A percentile compares a stretch with the other conserved stretches of the same genome.
Evolutionary conservation across 2,329 filamentous ascomycete species (phyloP).

Genomic region (Sporothrix inflata): DNA sequence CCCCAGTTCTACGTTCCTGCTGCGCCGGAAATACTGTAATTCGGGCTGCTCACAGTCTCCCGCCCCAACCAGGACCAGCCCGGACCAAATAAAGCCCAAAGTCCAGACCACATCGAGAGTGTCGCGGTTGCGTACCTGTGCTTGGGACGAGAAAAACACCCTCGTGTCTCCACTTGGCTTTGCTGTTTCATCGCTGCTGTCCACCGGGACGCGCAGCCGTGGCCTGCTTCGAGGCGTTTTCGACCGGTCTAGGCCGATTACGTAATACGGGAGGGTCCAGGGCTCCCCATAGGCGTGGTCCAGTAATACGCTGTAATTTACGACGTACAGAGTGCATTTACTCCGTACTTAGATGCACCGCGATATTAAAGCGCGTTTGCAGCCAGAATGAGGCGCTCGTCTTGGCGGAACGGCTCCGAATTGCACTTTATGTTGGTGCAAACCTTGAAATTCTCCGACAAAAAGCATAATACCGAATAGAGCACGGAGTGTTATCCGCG

Average conservation of each 20-base stretch:
- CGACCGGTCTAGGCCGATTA: constrained; percentile 25
- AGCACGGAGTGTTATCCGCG: not conserved
- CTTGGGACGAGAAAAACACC: not conserved
- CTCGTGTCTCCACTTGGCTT: constrained; percentile 7
- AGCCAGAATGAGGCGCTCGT: not conserved
- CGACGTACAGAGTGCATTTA: not conserved
- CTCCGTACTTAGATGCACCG: not conserved
- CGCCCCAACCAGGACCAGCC: not conserved
- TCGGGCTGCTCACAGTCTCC: not conserved
- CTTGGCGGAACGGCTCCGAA: constrained; percentile 2
- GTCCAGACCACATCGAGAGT: not conserved
- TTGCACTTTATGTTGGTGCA: not conserved
- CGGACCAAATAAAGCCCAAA: not conserved
- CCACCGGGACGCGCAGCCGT: not conserved
- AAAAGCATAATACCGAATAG: not conserved
- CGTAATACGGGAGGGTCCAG: not conserved
- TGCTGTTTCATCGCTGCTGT: constrained; percentile 10
- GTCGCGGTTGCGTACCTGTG: not conserved
- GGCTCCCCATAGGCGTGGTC: not conserved
- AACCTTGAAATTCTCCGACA: not conserved
- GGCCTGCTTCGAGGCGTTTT: constrained; percentile 16
- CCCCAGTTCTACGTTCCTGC: not conserved
- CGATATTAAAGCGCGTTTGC: not conserved
- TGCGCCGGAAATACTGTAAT: not conserved
- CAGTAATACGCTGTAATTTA: not conserved